Base-by-base conservation (phyloP, 2,329 filamentous ascomycete genomes). In the Fusarium vanettenii region DNA sequence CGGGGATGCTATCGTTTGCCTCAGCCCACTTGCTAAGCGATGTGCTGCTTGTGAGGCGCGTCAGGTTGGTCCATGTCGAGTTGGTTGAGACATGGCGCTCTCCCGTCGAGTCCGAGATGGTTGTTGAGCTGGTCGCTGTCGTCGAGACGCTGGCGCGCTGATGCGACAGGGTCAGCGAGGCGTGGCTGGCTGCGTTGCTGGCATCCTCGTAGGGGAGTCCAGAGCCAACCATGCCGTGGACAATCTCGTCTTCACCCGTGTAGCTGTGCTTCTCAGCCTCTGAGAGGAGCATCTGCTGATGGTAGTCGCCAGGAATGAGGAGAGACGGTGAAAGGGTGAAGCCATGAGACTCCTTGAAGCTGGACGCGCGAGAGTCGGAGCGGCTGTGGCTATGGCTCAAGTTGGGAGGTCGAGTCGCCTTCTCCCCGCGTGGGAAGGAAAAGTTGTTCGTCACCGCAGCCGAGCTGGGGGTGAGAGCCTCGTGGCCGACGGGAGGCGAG, bases 321-420 rank as follows among this genome's bases (percentile, higher is more conserved):
- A 92, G 84, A 5, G 89, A 89, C 0, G 91, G 90, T 9, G 90
- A 92, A 37, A 92, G 81, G 48, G 84, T 86, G 77, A 91, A 91
- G 16, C 88, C 89, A 66, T 91, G 88, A 0, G 87, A 87, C 79
- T 92, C 90, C 75, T 87, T 88, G 79, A 89, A 91, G 78, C 86
- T 90, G 3, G 86, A 88, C 0, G 86, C 84, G 16, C 85, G 84
- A 4, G 90, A 89, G 29, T 82, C 81, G 35, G 81, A 84, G 60
- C 85, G 84, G 43, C 80, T 79, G 64, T 86, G 83, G 69, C 80
- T 79, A 65, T 86, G 83, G 70, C 80, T 79, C 72, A 75, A 69
- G 31, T 73, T 76, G 39, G 77, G 64, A 13, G 76, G 76, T 45
- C 79, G 79, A 27, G 48, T 70, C 59, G 43, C 79, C 79, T 71